Evolutionary conservation across 1,284 basidiomycete genomes (phyloP).

Genomic region (Ceratorhiza oryzae-sativae): DNA sequence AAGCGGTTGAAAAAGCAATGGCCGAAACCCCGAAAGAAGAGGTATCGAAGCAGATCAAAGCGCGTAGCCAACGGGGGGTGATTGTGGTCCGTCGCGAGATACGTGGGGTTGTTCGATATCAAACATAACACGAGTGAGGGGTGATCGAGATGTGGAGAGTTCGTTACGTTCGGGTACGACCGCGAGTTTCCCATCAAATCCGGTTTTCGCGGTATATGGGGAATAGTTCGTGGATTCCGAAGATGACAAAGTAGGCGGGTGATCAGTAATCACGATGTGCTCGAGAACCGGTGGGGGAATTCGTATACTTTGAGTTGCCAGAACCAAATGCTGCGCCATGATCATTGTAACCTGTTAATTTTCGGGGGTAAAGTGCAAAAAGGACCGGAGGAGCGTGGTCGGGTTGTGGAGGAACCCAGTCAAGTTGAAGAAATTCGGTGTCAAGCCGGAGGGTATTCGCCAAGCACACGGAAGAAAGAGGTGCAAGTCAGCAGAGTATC

Average conservation of each 20-base stretch:
- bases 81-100: background rate
- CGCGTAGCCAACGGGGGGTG: constrained; percentile 10
- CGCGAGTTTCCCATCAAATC: constrained; percentile 17
- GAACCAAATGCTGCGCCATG: constrained; percentile 29
- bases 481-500: constrained; percentile 5
- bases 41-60: constrained; percentile 5
- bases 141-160: background rate
- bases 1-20: no score
- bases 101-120: constrained; percentile 29
- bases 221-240: constrained; percentile 10
- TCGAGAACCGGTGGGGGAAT: constrained; percentile 30
- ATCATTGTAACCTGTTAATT: constrained; percentile 29
- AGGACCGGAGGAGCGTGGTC: no score
- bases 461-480: background rate
- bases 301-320: constrained; percentile 36
- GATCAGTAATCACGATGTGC: constrained; percentile 34
- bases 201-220: constrained; percentile 20
- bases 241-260: constrained; percentile 10
- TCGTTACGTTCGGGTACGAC: constrained; percentile 21
- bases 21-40: background rate
- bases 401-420: background rate
- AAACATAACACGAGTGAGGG: constrained; percentile 9
- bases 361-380: background rate
- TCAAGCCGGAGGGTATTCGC: background rate
- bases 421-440: background rate